These are phyloP conservation scores for Dentipellis sp. DNA, from an alignment of 768 basidiomycete species.

Conservation along the genomic window DNA sequence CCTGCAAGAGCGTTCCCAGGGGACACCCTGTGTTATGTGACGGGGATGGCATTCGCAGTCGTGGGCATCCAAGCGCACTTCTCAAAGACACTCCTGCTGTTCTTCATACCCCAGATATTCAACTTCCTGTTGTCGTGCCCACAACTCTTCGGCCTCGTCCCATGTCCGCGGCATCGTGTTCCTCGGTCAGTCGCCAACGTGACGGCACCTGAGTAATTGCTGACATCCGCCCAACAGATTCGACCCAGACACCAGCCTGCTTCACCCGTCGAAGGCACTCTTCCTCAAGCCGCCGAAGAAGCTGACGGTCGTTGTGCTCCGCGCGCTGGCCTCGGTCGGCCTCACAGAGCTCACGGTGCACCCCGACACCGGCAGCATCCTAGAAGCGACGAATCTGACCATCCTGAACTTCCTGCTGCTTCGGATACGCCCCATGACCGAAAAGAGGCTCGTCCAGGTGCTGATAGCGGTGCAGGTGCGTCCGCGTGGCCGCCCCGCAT, in stretches of 20 bases:
- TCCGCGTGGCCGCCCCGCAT: background rate
- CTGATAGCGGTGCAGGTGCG: conserved; percentile 70
- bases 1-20: conserved; percentile 93
- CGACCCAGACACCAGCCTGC: conserved; percentile 61
- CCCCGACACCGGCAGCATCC: conserved; percentile 45
- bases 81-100: conserved; percentile 90
- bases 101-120: conserved; percentile 97
- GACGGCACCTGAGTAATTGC: background rate
- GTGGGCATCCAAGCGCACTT: conserved; percentile 97
- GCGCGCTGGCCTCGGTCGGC: conserved; percentile 49
- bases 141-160: conserved; percentile 88
- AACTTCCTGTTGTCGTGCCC: conserved; percentile 94
- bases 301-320: conserved; percentile 46
- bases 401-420: conserved; percentile 83
- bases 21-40: conserved; percentile 95
- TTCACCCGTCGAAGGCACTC: conserved; percentile 64
- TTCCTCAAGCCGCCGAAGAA: conserved; percentile 52
- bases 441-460: conserved; percentile 65
- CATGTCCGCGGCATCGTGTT: conserved; percentile 89
- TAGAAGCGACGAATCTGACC: conserved; percentile 81
- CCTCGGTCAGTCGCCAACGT: conserved; percentile 52
- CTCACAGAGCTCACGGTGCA: conserved; percentile 57
- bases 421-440: conserved; percentile 75
- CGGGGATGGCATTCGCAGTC: conserved; percentile 98
- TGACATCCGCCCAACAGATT: conserved; percentile 38